phyloP scores from a whole-genome alignment of 768 basidiomycete species.

The Steccherinum ochraceum region DNA sequence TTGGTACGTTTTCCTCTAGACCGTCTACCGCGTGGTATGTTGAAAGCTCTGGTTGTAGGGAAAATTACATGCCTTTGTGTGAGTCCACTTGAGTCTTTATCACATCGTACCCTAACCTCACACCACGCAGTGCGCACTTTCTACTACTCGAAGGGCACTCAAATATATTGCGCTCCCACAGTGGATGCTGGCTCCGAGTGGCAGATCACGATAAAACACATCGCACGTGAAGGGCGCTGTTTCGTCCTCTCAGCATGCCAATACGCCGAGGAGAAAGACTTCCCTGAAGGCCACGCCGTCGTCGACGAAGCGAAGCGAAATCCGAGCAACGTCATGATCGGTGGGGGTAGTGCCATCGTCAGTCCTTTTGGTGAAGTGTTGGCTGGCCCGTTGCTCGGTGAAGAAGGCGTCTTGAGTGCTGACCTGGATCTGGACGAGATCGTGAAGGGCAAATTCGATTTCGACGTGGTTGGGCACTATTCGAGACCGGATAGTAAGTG shows the following conservation, averaged over 20 bases:
- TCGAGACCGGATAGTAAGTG: slow-evolving; percentile 48
- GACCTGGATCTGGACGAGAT: slow-evolving; percentile 56
- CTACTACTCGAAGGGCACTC: slow-evolving; percentile 53
- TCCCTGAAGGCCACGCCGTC: slow-evolving; percentile 41
- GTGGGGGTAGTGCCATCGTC: slow-evolving; percentile 56
- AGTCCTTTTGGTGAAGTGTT: slow-evolving; percentile 50
- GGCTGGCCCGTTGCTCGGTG: slow-evolving; percentile 49
- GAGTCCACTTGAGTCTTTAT: slow-evolving; percentile 16
- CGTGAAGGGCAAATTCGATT: slow-evolving; percentile 51
- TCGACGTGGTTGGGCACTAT: slow-evolving; percentile 60
- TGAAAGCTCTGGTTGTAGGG: slow-evolving; percentile 34
- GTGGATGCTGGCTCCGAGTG: slow-evolving; percentile 54
- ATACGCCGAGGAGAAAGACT: slow-evolving; percentile 49
- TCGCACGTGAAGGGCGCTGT: slow-evolving; percentile 63
- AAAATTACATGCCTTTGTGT: slow-evolving; percentile 66
- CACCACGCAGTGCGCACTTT: slow-evolving; percentile 44
- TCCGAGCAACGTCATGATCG: slow-evolving; percentile 49
- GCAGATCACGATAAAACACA: slow-evolving; percentile 53
- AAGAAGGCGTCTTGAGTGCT: slow-evolving; percentile 49
- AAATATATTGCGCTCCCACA: slow-evolving; percentile 62
- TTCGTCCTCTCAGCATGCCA: slow-evolving; percentile 63
- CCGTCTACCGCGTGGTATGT: background rate
- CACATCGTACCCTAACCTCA: too few species aligned
- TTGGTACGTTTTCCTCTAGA: slow-evolving; percentile 34
- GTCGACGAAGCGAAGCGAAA: slow-evolving; percentile 29